A percentile compares a stretch with the other conserved stretches of the same genome.
phyloP scores from a whole-genome alignment of 805 yeast species.

The Starmerella bombi region DNA sequence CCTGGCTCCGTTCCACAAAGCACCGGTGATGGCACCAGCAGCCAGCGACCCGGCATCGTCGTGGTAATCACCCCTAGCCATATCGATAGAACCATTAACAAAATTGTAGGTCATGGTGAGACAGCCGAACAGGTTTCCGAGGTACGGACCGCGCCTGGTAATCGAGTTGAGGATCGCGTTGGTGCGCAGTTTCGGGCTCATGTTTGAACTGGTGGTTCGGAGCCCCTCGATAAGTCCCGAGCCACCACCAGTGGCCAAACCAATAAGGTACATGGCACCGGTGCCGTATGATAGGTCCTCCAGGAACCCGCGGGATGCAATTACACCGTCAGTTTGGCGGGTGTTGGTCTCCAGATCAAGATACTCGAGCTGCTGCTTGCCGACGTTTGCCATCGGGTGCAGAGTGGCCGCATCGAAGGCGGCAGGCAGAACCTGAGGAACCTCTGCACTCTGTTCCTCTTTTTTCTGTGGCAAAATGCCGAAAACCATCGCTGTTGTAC shows the following conservation, averaged over 20 bases:
- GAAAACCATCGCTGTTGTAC: slow-evolving; percentile 3
- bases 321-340: slow-evolving; percentile 52
- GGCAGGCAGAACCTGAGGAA: slow-evolving; percentile 14
- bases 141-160: slow-evolving; percentile 89
- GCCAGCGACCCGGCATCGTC: slow-evolving; percentile 72
- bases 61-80: slow-evolving; percentile 65
- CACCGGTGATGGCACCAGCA: slow-evolving; percentile 89
- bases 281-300: slow-evolving; percentile 97
- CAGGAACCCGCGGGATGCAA: slow-evolving; percentile 95
- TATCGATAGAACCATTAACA: slow-evolving; percentile 66
- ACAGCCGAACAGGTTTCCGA: slow-evolving; percentile 93
- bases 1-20: slow-evolving; percentile 69
- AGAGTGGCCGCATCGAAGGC: slow-evolving; percentile 54
- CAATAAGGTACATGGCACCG: slow-evolving; percentile 75
- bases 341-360: slow-evolving; percentile 54
- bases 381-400: slow-evolving; percentile 89
- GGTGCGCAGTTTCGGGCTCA: slow-evolving; percentile 68
- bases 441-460: slow-evolving; percentile 7
- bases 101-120: slow-evolving; percentile 80
- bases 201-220: slow-evolving; percentile 55
- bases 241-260: slow-evolving; percentile 79
- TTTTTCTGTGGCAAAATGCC: slow-evolving; percentile 8
- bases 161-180: slow-evolving; percentile 85
- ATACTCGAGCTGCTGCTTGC: slow-evolving; percentile 67
- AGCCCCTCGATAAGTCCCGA: slow-evolving; percentile 83